phyloP scores from a whole-genome alignment of 1,284 basidiomycete genomes.

The Leccinum laetum region DNA sequence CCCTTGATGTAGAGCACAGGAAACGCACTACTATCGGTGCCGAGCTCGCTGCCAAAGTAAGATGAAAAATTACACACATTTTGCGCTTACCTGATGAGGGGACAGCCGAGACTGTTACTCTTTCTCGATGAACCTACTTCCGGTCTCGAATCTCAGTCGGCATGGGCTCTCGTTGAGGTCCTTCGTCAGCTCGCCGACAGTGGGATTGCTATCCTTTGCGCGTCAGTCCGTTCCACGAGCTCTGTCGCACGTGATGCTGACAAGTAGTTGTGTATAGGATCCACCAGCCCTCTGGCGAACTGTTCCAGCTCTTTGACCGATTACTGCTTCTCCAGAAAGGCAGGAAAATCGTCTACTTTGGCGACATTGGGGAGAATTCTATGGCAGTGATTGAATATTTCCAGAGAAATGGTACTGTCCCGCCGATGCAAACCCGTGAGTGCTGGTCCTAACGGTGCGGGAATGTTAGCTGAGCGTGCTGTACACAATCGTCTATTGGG shows the following conservation, averaged over 20 bases:
- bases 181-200: too few species aligned
- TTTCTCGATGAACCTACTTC: too few species aligned
- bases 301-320: conserved; percentile 68
- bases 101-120: too few species aligned
- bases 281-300: conserved; percentile 59
- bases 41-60: too few species aligned
- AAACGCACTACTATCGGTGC: too few species aligned
- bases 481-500: conserved; percentile 52
- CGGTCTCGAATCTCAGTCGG: too few species aligned
- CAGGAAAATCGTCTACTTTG: conserved; percentile 76
- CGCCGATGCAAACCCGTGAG: conserved; percentile 41
- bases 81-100: too few species aligned
- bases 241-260: background rate
- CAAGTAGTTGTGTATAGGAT: conserved; percentile 2
- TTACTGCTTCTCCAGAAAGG: conserved; percentile 62
- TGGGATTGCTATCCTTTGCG: conserved; percentile 38
- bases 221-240: conserved; percentile 47
- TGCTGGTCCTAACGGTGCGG: background rate
- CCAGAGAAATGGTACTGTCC: conserved; percentile 53
- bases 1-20: too few species aligned
- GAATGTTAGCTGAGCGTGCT: background rate
- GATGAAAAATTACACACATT: too few species aligned
- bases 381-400: conserved; percentile 67
- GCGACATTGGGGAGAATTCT: conserved; percentile 64
- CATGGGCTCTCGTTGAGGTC: too few species aligned